Evolutionary conservation across 495 filamentous ascomycete species (phyloP), one percentile per base, ranked within the genome.

Genomic region (Podospora anserina): DNA sequence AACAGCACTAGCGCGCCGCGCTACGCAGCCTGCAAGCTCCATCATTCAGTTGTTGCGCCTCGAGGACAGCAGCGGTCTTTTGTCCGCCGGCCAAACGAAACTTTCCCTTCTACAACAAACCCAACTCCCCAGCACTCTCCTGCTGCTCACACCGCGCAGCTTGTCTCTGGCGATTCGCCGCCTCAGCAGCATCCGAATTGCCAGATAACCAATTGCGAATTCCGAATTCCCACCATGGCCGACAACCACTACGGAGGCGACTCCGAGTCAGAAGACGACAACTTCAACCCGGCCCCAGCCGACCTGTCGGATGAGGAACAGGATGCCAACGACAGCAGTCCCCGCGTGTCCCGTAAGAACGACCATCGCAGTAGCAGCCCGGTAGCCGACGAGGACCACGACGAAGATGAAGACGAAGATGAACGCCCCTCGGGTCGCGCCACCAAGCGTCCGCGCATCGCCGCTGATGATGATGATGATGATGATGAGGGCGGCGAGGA

Each of bases 241-340:
- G 61, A 63, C 44, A 49, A 49, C 9, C 71, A 70, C 18, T 75
- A 66, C 59, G 72, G 68, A 26, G 76, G 72, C 71, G 90, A 89
- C 66, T 91, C 89, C 65, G 91, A 91, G 26, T 77, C 74, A 30
- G 91, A 93, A 64, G 90, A 93, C 66, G 91, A 92, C 71, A 88
- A 92, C 71, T 94, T 94, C 80, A 93, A 94, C 75, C 91, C 91
- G 32, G 83, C 81, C 27, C 86, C 87, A 11, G 87, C 81, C 62
- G 87, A 90, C 64, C 77, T 89, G 3, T 92, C 90, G 5, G 91
- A 91, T 68, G 86, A 86, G 57, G 91, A 92, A 61, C 69, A 73
- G 11, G 68, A 71, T 5, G 65, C 53, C 13, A 54, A 66, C 28
- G 28, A 53, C 57, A 19, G n/a, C 18, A 57, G 39, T 13, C 34